Evolutionary conservation across 2,329 filamentous ascomycete species (phyloP).

Genomic region (Acrocalymma vagum): DNA sequence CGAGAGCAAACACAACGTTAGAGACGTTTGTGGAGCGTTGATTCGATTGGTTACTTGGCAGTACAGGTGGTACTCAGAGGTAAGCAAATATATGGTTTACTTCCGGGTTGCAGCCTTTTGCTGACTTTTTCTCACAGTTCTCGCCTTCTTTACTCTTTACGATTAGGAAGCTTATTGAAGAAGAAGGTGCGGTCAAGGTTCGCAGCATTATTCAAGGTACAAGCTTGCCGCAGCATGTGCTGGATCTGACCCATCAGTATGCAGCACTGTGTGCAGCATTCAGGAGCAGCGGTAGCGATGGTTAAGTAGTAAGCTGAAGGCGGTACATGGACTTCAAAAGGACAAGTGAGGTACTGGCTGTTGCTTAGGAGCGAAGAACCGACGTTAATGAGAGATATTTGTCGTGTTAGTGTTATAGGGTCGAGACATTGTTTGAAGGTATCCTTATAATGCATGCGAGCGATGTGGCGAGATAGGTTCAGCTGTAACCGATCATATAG

Average conservation of each 20-base stretch:
- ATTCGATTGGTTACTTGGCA: conserved; percentile 97
- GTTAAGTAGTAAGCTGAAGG: too few relatives aligned
- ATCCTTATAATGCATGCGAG: conserved; percentile 21
- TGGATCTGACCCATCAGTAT: conserved; percentile 96
- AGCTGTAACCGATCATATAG: too few relatives aligned
- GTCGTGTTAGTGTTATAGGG: too few relatives aligned
- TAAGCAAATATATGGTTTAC: too few relatives aligned
- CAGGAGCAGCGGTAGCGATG: conserved; percentile 90
- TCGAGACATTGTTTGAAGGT: too few relatives aligned
- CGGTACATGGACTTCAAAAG: too few relatives aligned
- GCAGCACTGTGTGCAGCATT: conserved; percentile 94
- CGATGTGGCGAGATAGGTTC: conserved; percentile 10
- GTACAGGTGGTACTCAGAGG: conserved; percentile 98
- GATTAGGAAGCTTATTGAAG: conserved; percentile 92
- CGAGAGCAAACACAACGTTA: conserved; percentile 78
- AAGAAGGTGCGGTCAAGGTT: conserved; percentile 96
- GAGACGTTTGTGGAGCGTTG: conserved; percentile 82
- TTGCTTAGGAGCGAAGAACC: too few relatives aligned
- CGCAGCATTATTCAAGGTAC: conserved; percentile 97
- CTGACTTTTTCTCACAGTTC: conserved; percentile 73
- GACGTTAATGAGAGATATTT: too few relatives aligned
- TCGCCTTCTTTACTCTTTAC: conserved; percentile 88
- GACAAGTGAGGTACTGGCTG: too few relatives aligned
- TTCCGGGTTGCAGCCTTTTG: too few relatives aligned
- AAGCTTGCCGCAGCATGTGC: conserved; percentile 88